Base-by-base conservation (phyloP, 179 eudicot genomes). In the Beta macrorhiza region DNA sequence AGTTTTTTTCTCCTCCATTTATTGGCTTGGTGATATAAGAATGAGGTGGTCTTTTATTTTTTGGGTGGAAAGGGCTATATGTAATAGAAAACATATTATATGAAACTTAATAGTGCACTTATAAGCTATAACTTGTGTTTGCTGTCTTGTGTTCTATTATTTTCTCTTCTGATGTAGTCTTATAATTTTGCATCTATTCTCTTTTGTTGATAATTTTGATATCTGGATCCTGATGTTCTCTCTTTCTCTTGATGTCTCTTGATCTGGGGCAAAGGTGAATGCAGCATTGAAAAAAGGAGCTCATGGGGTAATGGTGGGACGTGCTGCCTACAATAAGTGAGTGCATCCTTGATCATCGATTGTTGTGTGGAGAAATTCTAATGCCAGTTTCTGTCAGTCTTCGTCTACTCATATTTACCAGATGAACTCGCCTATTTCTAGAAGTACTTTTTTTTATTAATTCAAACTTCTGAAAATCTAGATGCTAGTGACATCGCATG, bases 271-370 rank as follows among this genome's bases (percentile, higher is more conserved):
- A 51, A 77, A 95, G 99, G 98, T 93, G 49, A 91, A 90, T 89
- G 94, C 91, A 32, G 99, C 99, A 37, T 76, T 86, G 67, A 84
- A 71, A 55, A 93, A 87, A 89, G 99, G 99, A 73, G 99, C 99
- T 84, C 93, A 95, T 79, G 99, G 95, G 32, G 99, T 95, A 63
- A 95, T 95, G 99, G 91, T 93, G 84, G 99, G 99, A 19, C 98
- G 99, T 87, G 95, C 98, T 69, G 98, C 99, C 52, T 95, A 87
- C 84, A 77, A 88, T 82, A 90, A 87, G 99, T 95, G 87, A 84
- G 92, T 79, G 49, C 67, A 76, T 77, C 58, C 80, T 67, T 5
- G 59, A 74, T 9, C 10, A 29, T 14, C 20, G 15, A 17, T 74
- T 56, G 17, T 72, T 72, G 17, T 72, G 0, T 20, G 14, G 19